These are phyloP conservation scores for Sisymbrium irio DNA, from an alignment of 345 rosid genomes.

Conservation along the genomic window DNA sequence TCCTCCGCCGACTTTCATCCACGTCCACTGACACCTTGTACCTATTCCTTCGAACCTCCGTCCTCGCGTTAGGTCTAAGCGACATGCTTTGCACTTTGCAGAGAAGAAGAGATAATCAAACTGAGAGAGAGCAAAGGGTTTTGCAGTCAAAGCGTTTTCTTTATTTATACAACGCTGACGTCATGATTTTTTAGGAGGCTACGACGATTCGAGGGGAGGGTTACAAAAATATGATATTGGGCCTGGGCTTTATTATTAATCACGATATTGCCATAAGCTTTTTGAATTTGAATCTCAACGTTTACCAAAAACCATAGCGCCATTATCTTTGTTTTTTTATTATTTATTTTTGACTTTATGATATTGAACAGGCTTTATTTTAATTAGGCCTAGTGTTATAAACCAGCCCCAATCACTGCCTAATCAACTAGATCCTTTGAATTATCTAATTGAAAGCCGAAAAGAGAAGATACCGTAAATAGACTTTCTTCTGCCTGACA, in stretches of 20 bases:
- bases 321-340: neutral
- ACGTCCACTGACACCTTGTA: conserved; percentile 70
- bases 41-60: conserved; percentile 59
- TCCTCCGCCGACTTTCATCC: conserved; percentile 74
- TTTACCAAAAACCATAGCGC: neutral
- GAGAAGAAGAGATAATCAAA: too few relatives aligned
- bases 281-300: conserved; percentile 26
- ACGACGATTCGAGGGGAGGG: too few relatives aligned
- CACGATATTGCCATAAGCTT: conserved; percentile 28
- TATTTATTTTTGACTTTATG: neutral
- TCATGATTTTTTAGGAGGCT: too few relatives aligned
- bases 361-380: neutral
- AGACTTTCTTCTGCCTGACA: too few relatives aligned
- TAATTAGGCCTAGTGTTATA: too few relatives aligned
- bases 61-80: conserved; percentile 58
- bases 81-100: conserved; percentile 44
- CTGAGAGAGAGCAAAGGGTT: conserved; percentile 9
- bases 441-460: too few relatives aligned
- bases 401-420: too few relatives aligned
- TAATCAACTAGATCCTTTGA: too few relatives aligned
- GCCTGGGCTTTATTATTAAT: conserved; percentile 16
- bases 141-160: neutral
- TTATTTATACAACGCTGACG: too few relatives aligned
- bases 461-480: too few relatives aligned
- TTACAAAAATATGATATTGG: neutral